Percentiles rank a stretch among this genome's conserved stretches.
phyloP scores from a whole-genome alignment of 441 rosid genomes.

The Raphanus hybrid region DNA sequence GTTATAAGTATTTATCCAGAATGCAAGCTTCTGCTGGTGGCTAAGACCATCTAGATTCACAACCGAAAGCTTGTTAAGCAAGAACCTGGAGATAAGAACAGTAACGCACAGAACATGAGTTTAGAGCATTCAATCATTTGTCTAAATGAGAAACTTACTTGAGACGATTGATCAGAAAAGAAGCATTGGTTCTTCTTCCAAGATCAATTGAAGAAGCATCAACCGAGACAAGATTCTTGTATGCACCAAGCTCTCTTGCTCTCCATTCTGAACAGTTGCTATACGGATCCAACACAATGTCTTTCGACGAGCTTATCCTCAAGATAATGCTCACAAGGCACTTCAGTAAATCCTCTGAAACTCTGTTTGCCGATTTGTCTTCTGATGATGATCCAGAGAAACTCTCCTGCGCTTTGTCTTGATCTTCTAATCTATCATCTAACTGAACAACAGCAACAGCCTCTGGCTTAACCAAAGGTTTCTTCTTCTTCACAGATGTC shows the following conservation, averaged over 20 bases:
- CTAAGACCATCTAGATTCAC: conserved; percentile 69
- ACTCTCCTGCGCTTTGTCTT: conserved; percentile 61
- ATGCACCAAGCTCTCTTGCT: conserved; percentile 64
- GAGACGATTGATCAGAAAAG: conserved; percentile 69
- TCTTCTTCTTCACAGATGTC: conserved; percentile 62
- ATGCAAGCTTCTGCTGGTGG: conserved; percentile 93
- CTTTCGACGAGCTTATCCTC: conserved; percentile 66
- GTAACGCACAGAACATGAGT: conserved; percentile 24
- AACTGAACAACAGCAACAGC: conserved; percentile 51
- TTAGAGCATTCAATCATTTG: neutral
- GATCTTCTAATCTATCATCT: conserved; percentile 63
- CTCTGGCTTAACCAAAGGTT: conserved; percentile 49
- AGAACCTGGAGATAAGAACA: conserved; percentile 51
- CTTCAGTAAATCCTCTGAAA: conserved; percentile 69
- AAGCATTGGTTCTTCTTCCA: conserved; percentile 51
- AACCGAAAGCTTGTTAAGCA: conserved; percentile 76
- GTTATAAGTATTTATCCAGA: conserved; percentile 89
- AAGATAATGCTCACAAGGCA: conserved; percentile 62
- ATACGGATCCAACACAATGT: conserved; percentile 59
- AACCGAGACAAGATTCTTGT: conserved; percentile 54
- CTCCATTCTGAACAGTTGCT: conserved; percentile 44
- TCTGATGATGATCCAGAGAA: conserved; percentile 49
- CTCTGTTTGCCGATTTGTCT: conserved; percentile 58
- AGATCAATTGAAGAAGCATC: conserved; percentile 64
- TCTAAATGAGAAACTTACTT: conserved; percentile 51